These are phyloP conservation scores for Cladophialophora carrionii DNA, from an alignment of 2,329 filamentous ascomycete genomes.

Conservation along the genomic window DNA sequence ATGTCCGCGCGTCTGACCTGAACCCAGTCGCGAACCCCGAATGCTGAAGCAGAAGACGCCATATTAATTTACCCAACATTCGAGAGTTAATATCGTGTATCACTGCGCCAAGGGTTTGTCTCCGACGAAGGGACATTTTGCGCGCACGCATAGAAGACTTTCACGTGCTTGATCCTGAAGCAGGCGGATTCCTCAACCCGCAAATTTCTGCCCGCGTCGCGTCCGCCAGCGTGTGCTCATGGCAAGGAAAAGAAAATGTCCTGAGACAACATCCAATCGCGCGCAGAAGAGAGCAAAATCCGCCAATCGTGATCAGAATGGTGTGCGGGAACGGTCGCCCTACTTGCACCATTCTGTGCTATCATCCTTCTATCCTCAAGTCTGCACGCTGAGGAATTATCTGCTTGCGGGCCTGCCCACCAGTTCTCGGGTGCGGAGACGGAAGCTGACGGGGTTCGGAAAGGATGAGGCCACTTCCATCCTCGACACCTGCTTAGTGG, in stretches of 20 bases:
- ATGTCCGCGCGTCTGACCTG: slow-evolving; percentile 3
- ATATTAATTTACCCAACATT: slow-evolving; percentile 10
- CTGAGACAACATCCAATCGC: slow-evolving; percentile 9
- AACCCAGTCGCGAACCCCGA: background rate
- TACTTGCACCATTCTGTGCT: slow-evolving; percentile 31
- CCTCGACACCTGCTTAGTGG: slow-evolving; percentile 72
- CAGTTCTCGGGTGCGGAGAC: slow-evolving; percentile 54
- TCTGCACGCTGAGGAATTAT: slow-evolving; percentile 35
- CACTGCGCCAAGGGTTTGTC: slow-evolving; percentile 1
- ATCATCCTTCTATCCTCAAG: slow-evolving; percentile 34
- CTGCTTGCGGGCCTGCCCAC: slow-evolving; percentile 32
- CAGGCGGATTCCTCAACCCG: background rate
- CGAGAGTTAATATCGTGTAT: slow-evolving; percentile 9
- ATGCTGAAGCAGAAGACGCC: background rate
- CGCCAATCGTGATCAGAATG: slow-evolving; percentile 11
- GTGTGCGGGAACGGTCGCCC: background rate
- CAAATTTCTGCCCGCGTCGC: background rate
- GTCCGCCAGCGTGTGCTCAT: slow-evolving; percentile 24
- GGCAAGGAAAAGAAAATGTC: slow-evolving; percentile 37
- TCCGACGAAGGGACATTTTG: background rate
- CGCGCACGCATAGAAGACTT: slow-evolving; percentile 1
- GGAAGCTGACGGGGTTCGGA: slow-evolving; percentile 58
- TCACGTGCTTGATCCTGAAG: background rate
- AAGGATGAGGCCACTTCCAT: slow-evolving; percentile 55
- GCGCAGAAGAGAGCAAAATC: slow-evolving; percentile 22